Percentiles rank a stretch among this genome's conserved stretches.
These are phyloP conservation scores for Ramaria sp. DNA, from an alignment of 768 basidiomycete species.

Conservation along the genomic window DNA sequence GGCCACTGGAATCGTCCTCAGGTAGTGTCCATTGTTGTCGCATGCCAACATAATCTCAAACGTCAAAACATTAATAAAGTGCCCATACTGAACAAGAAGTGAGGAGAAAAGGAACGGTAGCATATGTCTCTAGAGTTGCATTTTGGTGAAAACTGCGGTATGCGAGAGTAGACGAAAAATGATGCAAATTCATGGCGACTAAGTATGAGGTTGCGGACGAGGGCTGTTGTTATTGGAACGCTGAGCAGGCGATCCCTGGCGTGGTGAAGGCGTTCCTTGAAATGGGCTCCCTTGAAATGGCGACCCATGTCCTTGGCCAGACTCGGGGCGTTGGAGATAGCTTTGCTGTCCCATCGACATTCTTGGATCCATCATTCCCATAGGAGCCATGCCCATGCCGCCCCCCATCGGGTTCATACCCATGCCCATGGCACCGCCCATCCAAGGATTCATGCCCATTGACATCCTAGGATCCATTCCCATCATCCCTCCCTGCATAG, in stretches of 20 bases:
- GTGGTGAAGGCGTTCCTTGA: background rate
- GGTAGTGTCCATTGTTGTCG: too few species aligned
- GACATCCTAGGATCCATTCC: conserved; percentile 64
- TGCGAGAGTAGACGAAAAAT: too few species aligned
- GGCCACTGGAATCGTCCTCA: too few species aligned
- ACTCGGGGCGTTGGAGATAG: background rate
- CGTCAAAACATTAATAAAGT: background rate
- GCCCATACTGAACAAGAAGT: background rate
- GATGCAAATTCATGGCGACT: background rate
- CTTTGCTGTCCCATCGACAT: background rate
- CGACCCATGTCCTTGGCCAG: background rate
- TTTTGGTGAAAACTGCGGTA: too few species aligned
- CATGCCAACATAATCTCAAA: too few species aligned
- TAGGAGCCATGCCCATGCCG: conserved; percentile 18
- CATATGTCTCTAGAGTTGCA: background rate
- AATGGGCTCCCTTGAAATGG: background rate
- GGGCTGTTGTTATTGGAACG: conserved; percentile 1
- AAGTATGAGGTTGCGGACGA: background rate
- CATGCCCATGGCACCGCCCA: conserved; percentile 56
- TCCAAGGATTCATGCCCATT: conserved; percentile 52
- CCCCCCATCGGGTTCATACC: conserved; percentile 56
- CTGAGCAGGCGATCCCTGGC: conserved; percentile 2
- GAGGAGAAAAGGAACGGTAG: background rate
- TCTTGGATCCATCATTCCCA: conserved; percentile 9
- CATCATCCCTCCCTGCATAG: conserved; percentile 46